Evolutionary conservation across 345 rosid genomes (phyloP).

Genomic region (Brassica carinata): DNA sequence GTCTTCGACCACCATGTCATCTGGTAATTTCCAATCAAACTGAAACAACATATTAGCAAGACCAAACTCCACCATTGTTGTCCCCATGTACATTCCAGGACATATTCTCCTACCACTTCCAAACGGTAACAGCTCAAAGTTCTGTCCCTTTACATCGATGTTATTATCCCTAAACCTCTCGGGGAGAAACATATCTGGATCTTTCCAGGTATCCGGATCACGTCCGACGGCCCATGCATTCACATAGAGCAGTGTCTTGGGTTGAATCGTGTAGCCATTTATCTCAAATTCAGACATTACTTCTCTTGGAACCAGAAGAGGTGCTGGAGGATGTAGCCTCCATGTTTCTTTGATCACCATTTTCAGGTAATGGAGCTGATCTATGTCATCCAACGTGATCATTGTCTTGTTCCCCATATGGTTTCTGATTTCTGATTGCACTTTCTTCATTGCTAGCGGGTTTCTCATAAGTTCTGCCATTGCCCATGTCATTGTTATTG

Average conservation of each 20-base stretch:
- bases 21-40: conserved; percentile 51
- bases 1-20: conserved; percentile 31
- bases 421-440: conserved; percentile 44
- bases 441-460: conserved; percentile 46
- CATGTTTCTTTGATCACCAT: conserved; percentile 41
- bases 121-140: conserved; percentile 29
- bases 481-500: conserved; percentile 45
- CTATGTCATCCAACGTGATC: conserved; percentile 2
- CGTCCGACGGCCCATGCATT: conserved; percentile 60
- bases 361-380: not conserved
- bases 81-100: conserved; percentile 39
- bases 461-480: conserved; percentile 49
- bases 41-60: conserved; percentile 45
- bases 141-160: conserved; percentile 41
- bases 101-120: conserved; percentile 27
- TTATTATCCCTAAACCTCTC: conserved; percentile 32
- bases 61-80: conserved; percentile 40
- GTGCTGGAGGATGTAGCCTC: conserved; percentile 55
- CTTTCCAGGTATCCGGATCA: conserved; percentile 43
- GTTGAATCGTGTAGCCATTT: conserved; percentile 39
- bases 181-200: conserved; percentile 17
- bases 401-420: not conserved
- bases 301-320: conserved; percentile 50
- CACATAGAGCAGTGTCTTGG: conserved; percentile 42
- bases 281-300: conserved; percentile 43